A percentile compares a stretch with the other conserved stretches of the same genome.
Evolutionary conservation across 2,329 filamentous ascomycete species (phyloP).

Genomic region (Nigrograna mackinnonii): DNA sequence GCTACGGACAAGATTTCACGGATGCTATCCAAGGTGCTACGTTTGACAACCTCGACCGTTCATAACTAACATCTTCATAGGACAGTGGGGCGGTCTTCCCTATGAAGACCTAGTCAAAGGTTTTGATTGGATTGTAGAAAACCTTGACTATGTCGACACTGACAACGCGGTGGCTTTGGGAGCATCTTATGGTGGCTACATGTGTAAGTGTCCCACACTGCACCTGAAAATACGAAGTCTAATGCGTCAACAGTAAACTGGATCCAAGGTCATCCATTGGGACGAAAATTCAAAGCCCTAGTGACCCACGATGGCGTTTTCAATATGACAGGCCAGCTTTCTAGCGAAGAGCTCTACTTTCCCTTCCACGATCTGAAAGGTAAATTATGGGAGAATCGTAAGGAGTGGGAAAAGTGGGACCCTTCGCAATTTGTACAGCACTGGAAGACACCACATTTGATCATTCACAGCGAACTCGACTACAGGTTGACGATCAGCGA

Average conservation of each 20-base stretch:
- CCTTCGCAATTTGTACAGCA: slow-evolving; percentile 60
- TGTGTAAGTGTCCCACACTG: slow-evolving; percentile 26
- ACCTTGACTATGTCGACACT: slow-evolving; percentile 71
- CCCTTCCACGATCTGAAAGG: slow-evolving; percentile 50
- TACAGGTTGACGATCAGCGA: slow-evolving; percentile 86
- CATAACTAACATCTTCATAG: too few species aligned
- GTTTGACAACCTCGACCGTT: too few species aligned
- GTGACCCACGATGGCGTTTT: slow-evolving; percentile 90
- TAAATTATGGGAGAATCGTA: slow-evolving; percentile 39
- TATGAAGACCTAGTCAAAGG: slow-evolving; percentile 81
- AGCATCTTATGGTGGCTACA: slow-evolving; percentile 55
- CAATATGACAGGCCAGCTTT: slow-evolving; percentile 57
- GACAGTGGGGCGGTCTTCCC: slow-evolving; percentile 83
- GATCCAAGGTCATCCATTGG: slow-evolving; percentile 86
- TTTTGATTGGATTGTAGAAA: slow-evolving; percentile 72
- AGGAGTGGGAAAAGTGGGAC: slow-evolving; percentile 62
- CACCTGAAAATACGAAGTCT: not conserved
- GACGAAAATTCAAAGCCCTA: slow-evolving; percentile 82
- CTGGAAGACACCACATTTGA: slow-evolving; percentile 85
- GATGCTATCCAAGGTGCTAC: slow-evolving; percentile 77
- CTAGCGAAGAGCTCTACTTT: slow-evolving; percentile 57
- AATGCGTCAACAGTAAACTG: slow-evolving; percentile 58
- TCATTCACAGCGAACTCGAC: slow-evolving; percentile 89
- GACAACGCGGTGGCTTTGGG: slow-evolving; percentile 72
- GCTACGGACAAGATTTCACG: slow-evolving; percentile 77